Evolutionary conservation across 306 rosid species (phyloP).

Genomic region (Sesbania bispinosa): DNA sequence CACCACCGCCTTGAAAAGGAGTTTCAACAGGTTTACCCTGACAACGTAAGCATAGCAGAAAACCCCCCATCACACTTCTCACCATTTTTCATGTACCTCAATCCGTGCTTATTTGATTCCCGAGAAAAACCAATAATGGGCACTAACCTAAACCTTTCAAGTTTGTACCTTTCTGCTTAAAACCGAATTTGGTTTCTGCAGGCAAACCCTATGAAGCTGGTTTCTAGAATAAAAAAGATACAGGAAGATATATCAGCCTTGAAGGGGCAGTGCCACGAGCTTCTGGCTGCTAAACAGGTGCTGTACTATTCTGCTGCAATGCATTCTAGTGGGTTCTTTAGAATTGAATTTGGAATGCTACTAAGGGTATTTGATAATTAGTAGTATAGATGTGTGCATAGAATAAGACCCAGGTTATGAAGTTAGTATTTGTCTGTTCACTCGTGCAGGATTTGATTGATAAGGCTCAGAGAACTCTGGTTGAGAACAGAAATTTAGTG

Average conservation of each 20-base stretch:
- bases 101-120: background rate
- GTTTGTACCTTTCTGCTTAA: background rate
- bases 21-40: constrained; percentile 71
- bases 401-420: background rate
- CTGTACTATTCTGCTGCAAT: background rate
- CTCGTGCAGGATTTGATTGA: constrained; percentile 80
- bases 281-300: constrained; percentile 87
- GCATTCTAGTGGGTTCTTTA: background rate
- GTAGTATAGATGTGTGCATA: no score
- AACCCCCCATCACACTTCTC: background rate
- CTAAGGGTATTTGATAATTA: background rate
- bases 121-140: background rate
- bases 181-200: constrained; percentile 14
- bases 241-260: constrained; percentile 61
- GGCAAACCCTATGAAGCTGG: constrained; percentile 89
- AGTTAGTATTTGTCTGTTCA: constrained; percentile 9
- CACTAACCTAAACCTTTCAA: background rate
- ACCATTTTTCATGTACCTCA: background rate
- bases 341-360: constrained; percentile 10
- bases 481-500: constrained; percentile 65
- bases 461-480: constrained; percentile 66
- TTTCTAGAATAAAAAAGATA: constrained; percentile 68
- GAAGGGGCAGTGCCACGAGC: constrained; percentile 78
- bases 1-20: constrained; percentile 67
- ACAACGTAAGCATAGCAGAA: constrained; percentile 43